Percentiles rank a stretch among this genome's conserved stretches.
Evolutionary conservation across 78 protist species (phyloP).

Genomic region (Paratrimastix pyriformis): DNA sequence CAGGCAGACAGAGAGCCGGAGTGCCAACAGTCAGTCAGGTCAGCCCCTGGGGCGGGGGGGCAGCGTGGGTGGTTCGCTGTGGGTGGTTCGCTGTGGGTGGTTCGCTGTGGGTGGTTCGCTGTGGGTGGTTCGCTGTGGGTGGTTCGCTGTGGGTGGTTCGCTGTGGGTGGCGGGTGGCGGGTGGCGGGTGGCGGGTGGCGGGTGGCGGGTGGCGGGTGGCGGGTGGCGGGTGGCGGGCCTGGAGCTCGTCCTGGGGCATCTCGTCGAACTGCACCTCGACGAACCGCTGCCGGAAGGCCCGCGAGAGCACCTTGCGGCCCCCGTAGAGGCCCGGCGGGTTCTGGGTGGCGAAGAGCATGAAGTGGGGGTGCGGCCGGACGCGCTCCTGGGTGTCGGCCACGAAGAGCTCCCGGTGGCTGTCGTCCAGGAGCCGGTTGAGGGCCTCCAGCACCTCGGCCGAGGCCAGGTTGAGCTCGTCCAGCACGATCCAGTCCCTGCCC

Average conservation of each 20-base stretch:
- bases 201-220: too few relatives aligned
- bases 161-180: too few relatives aligned
- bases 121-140: too few relatives aligned
- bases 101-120: too few relatives aligned
- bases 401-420: conserved; percentile 93
- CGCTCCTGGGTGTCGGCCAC: conserved; percentile 84
- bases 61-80: too few relatives aligned
- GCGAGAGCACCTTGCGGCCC: conserved; percentile 88
- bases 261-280: conserved; percentile 89
- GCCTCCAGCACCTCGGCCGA: conserved; percentile 98
- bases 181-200: too few relatives aligned
- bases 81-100: too few relatives aligned
- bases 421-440: conserved; percentile 97
- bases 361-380: conserved; percentile 86
- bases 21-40: too few relatives aligned
- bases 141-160: too few relatives aligned
- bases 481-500: conserved; percentile 93
- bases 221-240: too few relatives aligned
- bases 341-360: conserved; percentile 98
- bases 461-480: conserved; percentile 99
- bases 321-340: conserved; percentile 99
- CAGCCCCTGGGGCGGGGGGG: too few relatives aligned
- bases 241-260: conserved; percentile 79
- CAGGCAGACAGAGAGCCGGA: too few relatives aligned
- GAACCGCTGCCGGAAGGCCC: conserved; percentile 92